A percentile compares a stretch with the other conserved stretches of the same genome.
Evolutionary conservation across 257 asterid species (phyloP).

Genomic region (Anisodus acutangulus): DNA sequence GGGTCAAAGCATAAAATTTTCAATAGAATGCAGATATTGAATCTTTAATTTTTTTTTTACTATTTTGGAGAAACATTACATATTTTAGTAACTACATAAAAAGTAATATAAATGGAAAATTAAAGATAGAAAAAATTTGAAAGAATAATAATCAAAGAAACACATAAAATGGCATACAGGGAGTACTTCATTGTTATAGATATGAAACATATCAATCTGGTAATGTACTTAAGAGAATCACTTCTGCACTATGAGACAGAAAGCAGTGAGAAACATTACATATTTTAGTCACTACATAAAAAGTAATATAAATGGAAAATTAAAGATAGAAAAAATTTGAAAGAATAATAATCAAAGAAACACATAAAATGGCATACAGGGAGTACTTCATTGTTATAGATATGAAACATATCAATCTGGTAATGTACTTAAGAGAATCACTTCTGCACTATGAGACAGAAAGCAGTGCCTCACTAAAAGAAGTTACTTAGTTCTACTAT

Average conservation of each 20-base stretch:
- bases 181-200: background rate
- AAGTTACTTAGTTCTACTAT: background rate
- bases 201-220: background rate
- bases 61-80: background rate
- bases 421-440: background rate
- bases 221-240: background rate
- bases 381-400: background rate
- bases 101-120: background rate
- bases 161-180: background rate
- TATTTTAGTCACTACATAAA: background rate
- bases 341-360: background rate
- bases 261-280: background rate
- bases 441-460: background rate
- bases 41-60: background rate
- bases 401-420: background rate
- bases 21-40: background rate
- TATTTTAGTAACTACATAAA: background rate
- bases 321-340: background rate
- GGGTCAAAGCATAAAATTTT: constrained; percentile 7
- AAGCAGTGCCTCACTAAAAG: background rate
- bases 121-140: background rate
- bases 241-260: background rate
- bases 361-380: background rate
- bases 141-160: background rate
- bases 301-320: background rate